A percentile compares a stretch with the other conserved stretches of the same genome.
These are phyloP conservation scores for Allium sativum DNA, from an alignment of 106 monocot species.

Conservation along the genomic window DNA sequence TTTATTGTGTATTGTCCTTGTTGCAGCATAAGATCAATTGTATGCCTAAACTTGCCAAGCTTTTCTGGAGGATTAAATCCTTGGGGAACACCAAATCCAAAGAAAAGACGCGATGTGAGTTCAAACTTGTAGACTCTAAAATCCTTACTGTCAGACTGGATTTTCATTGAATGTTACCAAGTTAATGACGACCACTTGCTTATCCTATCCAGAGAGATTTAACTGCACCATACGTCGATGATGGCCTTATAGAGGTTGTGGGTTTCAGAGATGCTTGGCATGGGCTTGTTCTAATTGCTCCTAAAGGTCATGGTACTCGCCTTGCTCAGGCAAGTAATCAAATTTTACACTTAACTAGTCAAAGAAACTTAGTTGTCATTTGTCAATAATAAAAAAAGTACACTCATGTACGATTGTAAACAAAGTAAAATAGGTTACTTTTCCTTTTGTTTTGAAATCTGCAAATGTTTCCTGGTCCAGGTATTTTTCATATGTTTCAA, in stretches of 20 bases:
- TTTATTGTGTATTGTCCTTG: no score
- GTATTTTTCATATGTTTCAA: no score
- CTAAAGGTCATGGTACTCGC: slow-evolving; percentile 86
- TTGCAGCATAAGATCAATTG: slow-evolving; percentile 77
- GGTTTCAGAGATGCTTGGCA: slow-evolving; percentile 99
- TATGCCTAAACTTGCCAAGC: slow-evolving; percentile 91
- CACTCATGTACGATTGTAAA: no score
- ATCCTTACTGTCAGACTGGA: no score
- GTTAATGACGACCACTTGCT: background rate
- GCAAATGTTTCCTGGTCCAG: no score
- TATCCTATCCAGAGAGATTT: slow-evolving; percentile 28
- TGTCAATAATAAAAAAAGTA: no score
- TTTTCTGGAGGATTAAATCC: slow-evolving; percentile 98
- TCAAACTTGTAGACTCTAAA: background rate
- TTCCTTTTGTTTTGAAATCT: no score
- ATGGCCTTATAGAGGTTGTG: slow-evolving; percentile 79
- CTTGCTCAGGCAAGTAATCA: slow-evolving; percentile 59
- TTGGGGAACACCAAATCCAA: slow-evolving; percentile 70
- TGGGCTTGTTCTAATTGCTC: slow-evolving; percentile 76
- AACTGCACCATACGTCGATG: slow-evolving; percentile 62
- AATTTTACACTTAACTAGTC: background rate
- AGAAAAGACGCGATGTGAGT: slow-evolving; percentile 57
- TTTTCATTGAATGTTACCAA: no score
- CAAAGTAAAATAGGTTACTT: no score
- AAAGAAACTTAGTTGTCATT: background rate